Percentiles rank a stretch among this genome's conserved stretches.
These are phyloP conservation scores for Cladorrhinum samala DNA, from an alignment of 495 filamentous ascomycete genomes.

Conservation along the genomic window DNA sequence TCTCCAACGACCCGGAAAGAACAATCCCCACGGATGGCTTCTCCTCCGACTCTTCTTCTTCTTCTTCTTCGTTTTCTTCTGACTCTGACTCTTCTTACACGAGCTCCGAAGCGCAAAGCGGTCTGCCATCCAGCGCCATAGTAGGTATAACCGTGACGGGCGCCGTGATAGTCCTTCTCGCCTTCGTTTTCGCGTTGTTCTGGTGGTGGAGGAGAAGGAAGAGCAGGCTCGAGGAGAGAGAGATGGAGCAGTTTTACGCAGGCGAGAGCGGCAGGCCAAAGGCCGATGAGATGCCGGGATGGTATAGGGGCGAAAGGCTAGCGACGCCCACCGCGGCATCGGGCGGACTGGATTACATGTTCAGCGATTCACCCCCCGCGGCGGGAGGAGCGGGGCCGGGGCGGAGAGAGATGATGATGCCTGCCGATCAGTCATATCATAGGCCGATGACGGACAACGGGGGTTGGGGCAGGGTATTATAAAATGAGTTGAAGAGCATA, in stretches of 20 bases:
- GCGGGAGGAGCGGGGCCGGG: neutral
- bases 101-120: neutral
- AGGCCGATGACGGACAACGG: neutral
- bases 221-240: constrained; percentile 19
- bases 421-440: constrained; percentile 14
- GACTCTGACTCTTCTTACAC: neutral
- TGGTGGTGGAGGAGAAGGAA: constrained; percentile 21
- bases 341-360: neutral
- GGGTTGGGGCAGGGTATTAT: neutral
- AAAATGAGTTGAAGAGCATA: neutral
- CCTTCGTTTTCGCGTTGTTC: constrained; percentile 15
- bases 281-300: constrained; percentile 22
- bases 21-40: neutral
- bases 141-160: constrained; percentile 22
- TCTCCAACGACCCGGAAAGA: neutral
- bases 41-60: neutral
- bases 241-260: constrained; percentile 24
- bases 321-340: constrained; percentile 13
- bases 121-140: constrained; percentile 10
- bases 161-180: constrained; percentile 11
- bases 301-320: constrained; percentile 26
- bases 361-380: neutral
- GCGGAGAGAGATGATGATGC: constrained; percentile 6
- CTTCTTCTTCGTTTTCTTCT: neutral
- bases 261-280: constrained; percentile 9